phyloP scores from a whole-genome alignment of 2,329 filamentous ascomycete species.

The Colletotrichum sp. region DNA sequence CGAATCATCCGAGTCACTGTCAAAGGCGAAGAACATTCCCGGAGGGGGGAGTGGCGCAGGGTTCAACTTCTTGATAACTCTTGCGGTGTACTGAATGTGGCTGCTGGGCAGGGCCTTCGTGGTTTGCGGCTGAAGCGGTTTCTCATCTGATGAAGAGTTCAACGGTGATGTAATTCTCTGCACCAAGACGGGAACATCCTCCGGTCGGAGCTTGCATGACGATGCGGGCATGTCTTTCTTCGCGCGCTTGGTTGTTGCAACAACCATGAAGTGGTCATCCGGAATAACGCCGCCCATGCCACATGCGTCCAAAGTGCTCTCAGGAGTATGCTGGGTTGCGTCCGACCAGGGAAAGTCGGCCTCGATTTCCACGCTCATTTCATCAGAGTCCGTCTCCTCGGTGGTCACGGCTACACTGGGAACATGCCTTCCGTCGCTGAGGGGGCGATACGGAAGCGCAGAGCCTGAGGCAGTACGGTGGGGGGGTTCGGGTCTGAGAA shows the following conservation, averaged over 20 bases:
- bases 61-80: conserved; percentile 45
- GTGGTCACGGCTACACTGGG: background rate
- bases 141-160: conserved; percentile 33
- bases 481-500: conserved; percentile 15
- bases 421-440: conserved; percentile 44
- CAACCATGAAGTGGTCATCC: conserved; percentile 68
- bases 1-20: conserved; percentile 39
- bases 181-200: conserved; percentile 45
- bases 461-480: conserved; percentile 58
- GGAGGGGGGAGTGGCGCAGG: conserved; percentile 58
- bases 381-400: conserved; percentile 34
- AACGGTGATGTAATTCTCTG: conserved; percentile 46
- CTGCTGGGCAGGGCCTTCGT: conserved; percentile 25
- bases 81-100: conserved; percentile 51
- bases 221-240: conserved; percentile 27
- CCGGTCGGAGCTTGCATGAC: conserved; percentile 23
- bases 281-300: conserved; percentile 65
- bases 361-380: conserved; percentile 31
- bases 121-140: background rate
- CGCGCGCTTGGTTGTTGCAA: conserved; percentile 55
- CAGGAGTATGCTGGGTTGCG: conserved; percentile 41
- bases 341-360: conserved; percentile 52
- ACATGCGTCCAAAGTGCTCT: conserved; percentile 56
- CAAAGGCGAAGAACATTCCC: conserved; percentile 56
- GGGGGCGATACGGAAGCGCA: conserved; percentile 51